These are phyloP conservation scores for Neoboletus magnificus DNA, from an alignment of 768 basidiomycete genomes.

Conservation along the genomic window DNA sequence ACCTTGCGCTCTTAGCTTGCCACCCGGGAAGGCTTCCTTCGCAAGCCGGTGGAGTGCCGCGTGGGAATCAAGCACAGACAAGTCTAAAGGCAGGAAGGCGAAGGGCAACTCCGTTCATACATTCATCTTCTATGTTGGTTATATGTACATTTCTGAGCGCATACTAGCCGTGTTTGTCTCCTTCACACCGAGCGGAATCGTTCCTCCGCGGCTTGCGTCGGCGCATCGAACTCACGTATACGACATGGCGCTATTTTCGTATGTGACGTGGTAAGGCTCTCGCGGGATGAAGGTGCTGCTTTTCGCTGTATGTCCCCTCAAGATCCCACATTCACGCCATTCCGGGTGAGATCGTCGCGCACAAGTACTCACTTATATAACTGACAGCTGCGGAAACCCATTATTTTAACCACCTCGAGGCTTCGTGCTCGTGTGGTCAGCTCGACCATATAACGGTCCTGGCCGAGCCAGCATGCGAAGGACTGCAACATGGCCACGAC, in stretches of 20 bases:
- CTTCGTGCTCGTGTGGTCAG: constrained; percentile 4
- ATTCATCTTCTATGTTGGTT: background rate
- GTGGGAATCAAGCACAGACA: constrained; percentile 72
- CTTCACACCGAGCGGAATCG: background rate
- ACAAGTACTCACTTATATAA: constrained; percentile 12
- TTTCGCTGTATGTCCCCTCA: constrained; percentile 2
- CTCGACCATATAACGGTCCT: background rate
- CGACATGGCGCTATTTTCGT: constrained; percentile 18
- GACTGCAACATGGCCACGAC: constrained; percentile 15
- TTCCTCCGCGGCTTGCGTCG: background rate
- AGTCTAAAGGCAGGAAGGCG: constrained; percentile 9
- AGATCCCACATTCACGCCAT: constrained; percentile 2
- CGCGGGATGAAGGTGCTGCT: background rate
- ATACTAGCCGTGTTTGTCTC: background rate
- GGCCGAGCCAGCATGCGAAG: constrained; percentile 13
- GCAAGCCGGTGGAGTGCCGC: constrained; percentile 72
- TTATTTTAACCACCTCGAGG: constrained; percentile 13
- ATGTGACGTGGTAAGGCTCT: background rate
- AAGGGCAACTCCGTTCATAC: background rate
- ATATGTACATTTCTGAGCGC: background rate
- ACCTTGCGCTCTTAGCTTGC: constrained; percentile 45
- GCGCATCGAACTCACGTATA: background rate
- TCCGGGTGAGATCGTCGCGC: constrained; percentile 2
- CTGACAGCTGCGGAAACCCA: background rate
- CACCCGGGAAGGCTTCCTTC: constrained; percentile 81